Percentiles rank a stretch among this genome's conserved stretches.
phyloP scores from a whole-genome alignment of 2,329 filamentous ascomycete species.

The Fusarium veterinarium region DNA sequence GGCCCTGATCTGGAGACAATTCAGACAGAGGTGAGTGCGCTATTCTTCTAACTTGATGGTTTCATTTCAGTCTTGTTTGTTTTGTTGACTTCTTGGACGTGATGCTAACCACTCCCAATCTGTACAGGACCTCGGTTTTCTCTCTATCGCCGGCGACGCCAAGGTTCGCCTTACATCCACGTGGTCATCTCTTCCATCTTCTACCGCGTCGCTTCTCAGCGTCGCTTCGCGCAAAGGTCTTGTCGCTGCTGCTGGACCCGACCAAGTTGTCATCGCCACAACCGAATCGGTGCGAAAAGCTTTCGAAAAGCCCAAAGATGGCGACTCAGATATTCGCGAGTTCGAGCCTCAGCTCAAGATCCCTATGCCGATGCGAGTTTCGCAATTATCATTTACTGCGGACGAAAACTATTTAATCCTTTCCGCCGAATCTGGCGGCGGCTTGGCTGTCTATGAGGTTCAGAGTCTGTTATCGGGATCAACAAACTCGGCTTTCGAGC shows the following conservation, averaged over 20 bases:
- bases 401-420: conserved; percentile 87
- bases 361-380: conserved; percentile 78
- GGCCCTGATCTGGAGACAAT: conserved; percentile 81
- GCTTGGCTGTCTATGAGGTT: conserved; percentile 85
- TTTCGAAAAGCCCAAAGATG: conserved; percentile 70
- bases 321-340: conserved; percentile 72
- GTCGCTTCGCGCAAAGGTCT: conserved; percentile 84
- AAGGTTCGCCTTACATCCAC: conserved; percentile 83
- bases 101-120: conserved; percentile 39
- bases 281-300: conserved; percentile 83
- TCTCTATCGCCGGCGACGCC: conserved; percentile 80
- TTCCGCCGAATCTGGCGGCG: conserved; percentile 83
- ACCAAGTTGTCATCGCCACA: conserved; percentile 78
- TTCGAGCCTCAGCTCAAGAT: conserved; percentile 82
- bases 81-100: conserved; percentile 25
- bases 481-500: conserved; percentile 76
- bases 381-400: conserved; percentile 90
- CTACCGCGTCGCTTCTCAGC: conserved; percentile 84
- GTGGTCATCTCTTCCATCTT: conserved; percentile 81
- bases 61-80: conserved; percentile 10
- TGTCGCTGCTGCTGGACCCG: conserved; percentile 87
- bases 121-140: conserved; percentile 78
- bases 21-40: conserved; percentile 76
- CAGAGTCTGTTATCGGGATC: conserved; percentile 73
- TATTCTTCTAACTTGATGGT: conserved; percentile 2